Evolutionary conservation across 805 yeast species (phyloP).

Genomic region (Kuraishia piskuri): DNA sequence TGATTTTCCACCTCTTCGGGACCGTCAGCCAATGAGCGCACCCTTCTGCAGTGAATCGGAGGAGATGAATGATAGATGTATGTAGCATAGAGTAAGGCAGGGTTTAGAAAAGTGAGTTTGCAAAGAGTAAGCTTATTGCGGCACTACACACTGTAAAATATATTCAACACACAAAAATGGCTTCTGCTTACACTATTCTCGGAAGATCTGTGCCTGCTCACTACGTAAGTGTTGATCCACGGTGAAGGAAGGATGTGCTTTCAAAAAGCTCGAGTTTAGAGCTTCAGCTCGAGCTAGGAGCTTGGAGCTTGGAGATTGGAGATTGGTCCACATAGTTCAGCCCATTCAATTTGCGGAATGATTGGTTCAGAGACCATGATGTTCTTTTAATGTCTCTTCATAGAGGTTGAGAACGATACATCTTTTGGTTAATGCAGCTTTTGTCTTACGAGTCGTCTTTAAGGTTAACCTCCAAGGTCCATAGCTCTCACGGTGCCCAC

Average conservation of each 20-base stretch:
- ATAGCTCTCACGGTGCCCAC: background rate
- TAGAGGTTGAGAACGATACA: too few species aligned
- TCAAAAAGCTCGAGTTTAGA: too few species aligned
- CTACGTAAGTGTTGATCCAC: slow-evolving; percentile 42
- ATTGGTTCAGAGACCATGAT: too few species aligned
- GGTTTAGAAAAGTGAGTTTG: background rate
- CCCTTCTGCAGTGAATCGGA: background rate
- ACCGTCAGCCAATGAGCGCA: background rate
- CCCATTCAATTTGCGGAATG: too few species aligned
- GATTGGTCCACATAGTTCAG: too few species aligned
- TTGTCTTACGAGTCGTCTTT: background rate
- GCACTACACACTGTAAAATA: background rate
- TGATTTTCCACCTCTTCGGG: background rate
- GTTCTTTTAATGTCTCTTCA: too few species aligned
- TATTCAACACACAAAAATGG: slow-evolving; percentile 38
- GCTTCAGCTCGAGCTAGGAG: too few species aligned
- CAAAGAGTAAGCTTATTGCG: background rate
- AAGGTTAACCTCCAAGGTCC: background rate
- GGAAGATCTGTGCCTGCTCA: slow-evolving; percentile 84
- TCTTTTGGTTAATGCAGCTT: too few species aligned
- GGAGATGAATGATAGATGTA: background rate
- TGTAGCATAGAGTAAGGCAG: background rate
- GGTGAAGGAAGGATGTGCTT: too few species aligned
- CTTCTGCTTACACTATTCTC: slow-evolving; percentile 73
- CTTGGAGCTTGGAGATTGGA: too few species aligned